Base-by-base conservation (phyloP, 495 filamentous ascomycete species). In the Lepraria neglecta region DNA sequence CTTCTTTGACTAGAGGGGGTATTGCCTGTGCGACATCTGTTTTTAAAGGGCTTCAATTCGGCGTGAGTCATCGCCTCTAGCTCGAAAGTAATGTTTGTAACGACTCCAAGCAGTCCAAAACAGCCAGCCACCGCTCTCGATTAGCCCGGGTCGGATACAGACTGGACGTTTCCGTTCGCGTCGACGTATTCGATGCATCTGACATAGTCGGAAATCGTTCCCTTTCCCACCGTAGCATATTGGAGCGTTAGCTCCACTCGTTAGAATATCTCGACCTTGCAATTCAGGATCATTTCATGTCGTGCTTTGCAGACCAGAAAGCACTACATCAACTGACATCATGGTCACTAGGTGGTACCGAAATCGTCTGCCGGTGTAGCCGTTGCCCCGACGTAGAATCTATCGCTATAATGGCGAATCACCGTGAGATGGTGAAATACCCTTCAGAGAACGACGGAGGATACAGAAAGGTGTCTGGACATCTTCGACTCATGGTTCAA, bases 71-170 rank as follows among this genome's bases (percentile, higher is more conserved):
- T 82, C 1, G 69, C 69, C 46, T 78, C 74, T 6, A 82, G 66
- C 67, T 80, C 76, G 33, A 79, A 72, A 11, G 80, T 81, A 55
- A 82, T 69, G 61, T 81, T 80, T 2, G 80, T 82, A 11, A 82
- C 72, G 30, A 82, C 68, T 55, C 80, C 80, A 19, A 82, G 68
- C 3, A 82, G 71, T 7, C 80, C 80, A 56, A 82, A 81, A 28
- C 75, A 74, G 14, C 80, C 80, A 28, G 76, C 74, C 1, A 78
- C 80, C 21, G 77, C 79, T 40, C 69, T 68, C 47, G 82, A 68
- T 2, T 71, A 71, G 5, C 65, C 53, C 50, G 72, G 66, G 33
- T 80, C 73, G 56, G 73, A 70, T 17, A 82, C 72, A 12, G 60
- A 64, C 27, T 75, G 79, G 42, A 74, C 64, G 15, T 73, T 70